phyloP scores from a whole-genome alignment of 805 yeast genomes.

The Cyberlindnera maclurae region DNA sequence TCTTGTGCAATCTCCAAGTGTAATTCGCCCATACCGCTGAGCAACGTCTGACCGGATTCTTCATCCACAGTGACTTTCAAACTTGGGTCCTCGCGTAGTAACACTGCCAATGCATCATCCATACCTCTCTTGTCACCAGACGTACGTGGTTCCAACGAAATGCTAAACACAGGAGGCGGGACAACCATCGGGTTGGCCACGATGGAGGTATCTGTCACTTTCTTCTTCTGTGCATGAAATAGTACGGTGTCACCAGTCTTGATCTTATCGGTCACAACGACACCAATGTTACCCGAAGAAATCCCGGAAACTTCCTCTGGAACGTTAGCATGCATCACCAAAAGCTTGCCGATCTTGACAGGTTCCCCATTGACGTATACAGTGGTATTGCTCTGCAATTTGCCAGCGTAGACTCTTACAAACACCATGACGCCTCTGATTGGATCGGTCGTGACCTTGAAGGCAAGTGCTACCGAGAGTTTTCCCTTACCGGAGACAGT shows the following conservation, averaged over 20 bases:
- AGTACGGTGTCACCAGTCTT: slow-evolving; percentile 89
- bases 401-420: slow-evolving; percentile 84
- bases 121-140: slow-evolving; percentile 72
- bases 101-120: slow-evolving; percentile 57
- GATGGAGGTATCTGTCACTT: slow-evolving; percentile 38
- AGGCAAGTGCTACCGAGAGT: slow-evolving; percentile 74
- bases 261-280: slow-evolving; percentile 49
- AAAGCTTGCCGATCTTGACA: slow-evolving; percentile 58
- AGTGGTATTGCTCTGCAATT: slow-evolving; percentile 51
- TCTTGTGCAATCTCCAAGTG: slow-evolving; percentile 86
- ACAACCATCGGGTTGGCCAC: slow-evolving; percentile 67
- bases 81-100: slow-evolving; percentile 90
- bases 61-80: slow-evolving; percentile 64
- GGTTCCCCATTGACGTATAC: slow-evolving; percentile 64
- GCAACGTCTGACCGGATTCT: slow-evolving; percentile 80
- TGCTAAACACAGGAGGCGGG: slow-evolving; percentile 91
- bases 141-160: slow-evolving; percentile 75
- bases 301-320: slow-evolving; percentile 65
- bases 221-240: slow-evolving; percentile 47
- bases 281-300: slow-evolving; percentile 83
- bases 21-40: slow-evolving; percentile 96
- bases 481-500: slow-evolving; percentile 50
- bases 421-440: slow-evolving; percentile 78
- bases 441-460: slow-evolving; percentile 84
- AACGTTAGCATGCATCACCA: slow-evolving; percentile 82